phyloP scores from a whole-genome alignment of 1,284 basidiomycete species.

The Ustilago xerochloae region DNA sequence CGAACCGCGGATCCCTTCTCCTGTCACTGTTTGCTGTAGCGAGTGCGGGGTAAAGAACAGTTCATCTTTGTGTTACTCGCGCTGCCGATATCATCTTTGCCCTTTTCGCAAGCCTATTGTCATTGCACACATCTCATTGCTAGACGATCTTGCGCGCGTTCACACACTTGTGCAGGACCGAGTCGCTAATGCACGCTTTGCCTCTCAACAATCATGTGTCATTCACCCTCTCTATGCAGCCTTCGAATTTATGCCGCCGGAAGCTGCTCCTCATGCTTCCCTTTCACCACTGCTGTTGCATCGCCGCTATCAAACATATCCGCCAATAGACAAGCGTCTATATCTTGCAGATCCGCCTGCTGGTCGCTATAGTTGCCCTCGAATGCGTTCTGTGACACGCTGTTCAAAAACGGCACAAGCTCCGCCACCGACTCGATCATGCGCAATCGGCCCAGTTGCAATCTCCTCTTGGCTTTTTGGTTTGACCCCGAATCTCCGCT shows the following conservation, averaged over 20 bases:
- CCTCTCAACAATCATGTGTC: neutral
- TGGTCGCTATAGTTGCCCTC: slow-evolving; percentile 33
- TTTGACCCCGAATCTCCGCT: neutral
- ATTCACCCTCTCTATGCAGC: too few species aligned
- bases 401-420: slow-evolving; percentile 34
- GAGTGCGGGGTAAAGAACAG: neutral
- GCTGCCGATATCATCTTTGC: neutral
- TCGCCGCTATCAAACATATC: slow-evolving; percentile 50
- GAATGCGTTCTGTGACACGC: slow-evolving; percentile 35
- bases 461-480: slow-evolving; percentile 2
- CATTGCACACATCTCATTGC: too few species aligned
- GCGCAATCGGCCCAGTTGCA: slow-evolving; percentile 14
- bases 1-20: neutral
- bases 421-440: slow-evolving; percentile 16
- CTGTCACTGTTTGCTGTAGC: neutral
- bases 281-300: neutral
- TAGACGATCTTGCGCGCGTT: neutral
- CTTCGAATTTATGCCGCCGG: neutral
- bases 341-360: slow-evolving; percentile 26
- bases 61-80: neutral
- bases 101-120: too few species aligned
- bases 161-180: neutral
- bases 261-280: neutral
- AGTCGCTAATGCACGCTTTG: neutral
- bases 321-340: slow-evolving; percentile 42